A percentile compares a stretch with the other conserved stretches of the same genome.
Evolutionary conservation across 192 early-diverging fungal genomes (phyloP).

Genomic region (Jimgerdemannia lactiflua): DNA sequence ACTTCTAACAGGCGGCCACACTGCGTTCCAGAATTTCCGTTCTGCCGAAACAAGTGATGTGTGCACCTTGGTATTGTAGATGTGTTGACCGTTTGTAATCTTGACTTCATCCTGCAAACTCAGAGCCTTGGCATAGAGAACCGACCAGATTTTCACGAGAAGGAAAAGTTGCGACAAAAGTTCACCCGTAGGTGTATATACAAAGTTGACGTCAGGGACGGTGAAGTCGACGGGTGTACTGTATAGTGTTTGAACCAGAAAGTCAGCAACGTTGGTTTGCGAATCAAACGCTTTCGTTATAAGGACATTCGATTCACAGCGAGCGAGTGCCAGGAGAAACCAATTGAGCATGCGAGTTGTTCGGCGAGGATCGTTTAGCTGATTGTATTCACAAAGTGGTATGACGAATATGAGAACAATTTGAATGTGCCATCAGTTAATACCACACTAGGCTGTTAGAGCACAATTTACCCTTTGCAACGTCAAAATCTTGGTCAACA

Average conservation of each 20-base stretch:
- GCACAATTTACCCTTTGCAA: slow-evolving; percentile 26
- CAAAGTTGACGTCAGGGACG: slow-evolving; percentile 28
- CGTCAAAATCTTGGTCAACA: slow-evolving; percentile 19
- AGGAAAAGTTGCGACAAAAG: slow-evolving; percentile 31
- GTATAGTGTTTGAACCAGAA: slow-evolving; percentile 28
- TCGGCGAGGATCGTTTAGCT: slow-evolving; percentile 33
- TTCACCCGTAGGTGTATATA: slow-evolving; percentile 33
- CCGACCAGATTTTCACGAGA: slow-evolving; percentile 37
- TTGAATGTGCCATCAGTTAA: too few species aligned
- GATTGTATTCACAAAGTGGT: background rate
- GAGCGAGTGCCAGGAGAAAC: slow-evolving; percentile 32
- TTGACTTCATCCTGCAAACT: slow-evolving; percentile 4
- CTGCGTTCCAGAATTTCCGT: slow-evolving; percentile 23
- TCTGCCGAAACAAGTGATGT: slow-evolving; percentile 10
- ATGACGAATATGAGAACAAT: background rate
- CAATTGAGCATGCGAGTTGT: slow-evolving; percentile 40
- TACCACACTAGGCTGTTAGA: background rate
- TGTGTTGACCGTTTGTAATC: background rate
- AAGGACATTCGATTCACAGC: slow-evolving; percentile 11
- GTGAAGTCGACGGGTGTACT: slow-evolving; percentile 27
- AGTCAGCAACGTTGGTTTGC: slow-evolving; percentile 30
- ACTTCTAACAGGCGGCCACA: slow-evolving; percentile 15
- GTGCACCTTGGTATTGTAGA: background rate
- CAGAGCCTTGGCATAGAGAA: slow-evolving; percentile 14
- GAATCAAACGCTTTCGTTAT: slow-evolving; percentile 23